Conservation (phyloP, 2,329 filamentous ascomycete species). For the Dothistroma septosporum region DNA sequence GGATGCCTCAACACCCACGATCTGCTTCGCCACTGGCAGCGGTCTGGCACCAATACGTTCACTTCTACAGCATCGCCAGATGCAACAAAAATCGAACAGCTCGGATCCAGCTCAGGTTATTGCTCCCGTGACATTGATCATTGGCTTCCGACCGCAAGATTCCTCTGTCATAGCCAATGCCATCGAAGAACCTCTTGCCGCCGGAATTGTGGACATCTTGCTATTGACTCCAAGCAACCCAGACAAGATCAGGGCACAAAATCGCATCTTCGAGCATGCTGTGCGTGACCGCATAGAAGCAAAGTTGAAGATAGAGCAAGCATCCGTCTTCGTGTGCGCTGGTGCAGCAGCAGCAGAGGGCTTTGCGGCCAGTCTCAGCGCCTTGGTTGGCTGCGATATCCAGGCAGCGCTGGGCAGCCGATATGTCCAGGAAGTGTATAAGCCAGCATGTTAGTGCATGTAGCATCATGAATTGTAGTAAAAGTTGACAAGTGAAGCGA, state of each 20-base stretch:
- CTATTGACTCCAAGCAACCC: not conserved
- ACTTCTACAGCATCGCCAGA: not conserved
- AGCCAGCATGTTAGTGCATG: not conserved
- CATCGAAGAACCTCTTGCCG: not conserved
- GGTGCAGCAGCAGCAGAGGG: not conserved
- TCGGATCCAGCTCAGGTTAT: not conserved
- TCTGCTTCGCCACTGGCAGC: conserved; percentile 1
- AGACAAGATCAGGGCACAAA: not conserved
- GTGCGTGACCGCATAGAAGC: not conserved
- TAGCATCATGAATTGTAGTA: not conserved
- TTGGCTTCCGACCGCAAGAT: not conserved
- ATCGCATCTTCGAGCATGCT: not conserved
- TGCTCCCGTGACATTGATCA: not conserved
- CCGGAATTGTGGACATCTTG: not conserved
- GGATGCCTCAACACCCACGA: not conserved
- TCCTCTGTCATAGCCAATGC: not conserved
- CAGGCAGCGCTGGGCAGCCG: not conserved
- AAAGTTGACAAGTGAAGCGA: not conserved
- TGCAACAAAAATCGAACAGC: not conserved
- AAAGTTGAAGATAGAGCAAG: not conserved
- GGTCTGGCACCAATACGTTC: not conserved
- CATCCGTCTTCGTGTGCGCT: conserved; percentile 1
- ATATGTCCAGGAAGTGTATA: not conserved
- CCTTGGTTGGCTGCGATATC: not conserved
- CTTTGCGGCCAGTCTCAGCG: not conserved